These are phyloP conservation scores for Aspergillus neoniger DNA, from an alignment of 2,329 filamentous ascomycete species.

Conservation along the genomic window DNA sequence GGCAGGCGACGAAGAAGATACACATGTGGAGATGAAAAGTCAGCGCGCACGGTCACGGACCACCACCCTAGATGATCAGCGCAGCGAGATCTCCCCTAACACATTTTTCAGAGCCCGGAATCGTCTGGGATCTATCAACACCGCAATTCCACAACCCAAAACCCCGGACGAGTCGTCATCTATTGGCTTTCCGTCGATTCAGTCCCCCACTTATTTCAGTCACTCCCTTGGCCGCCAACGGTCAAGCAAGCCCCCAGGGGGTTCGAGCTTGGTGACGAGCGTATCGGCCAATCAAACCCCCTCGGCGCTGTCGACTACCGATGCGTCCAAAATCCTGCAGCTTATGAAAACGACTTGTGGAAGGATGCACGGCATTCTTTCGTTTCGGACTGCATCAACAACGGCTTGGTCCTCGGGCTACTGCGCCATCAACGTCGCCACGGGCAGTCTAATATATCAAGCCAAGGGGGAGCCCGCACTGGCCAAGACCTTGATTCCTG, in stretches of 20 bases:
- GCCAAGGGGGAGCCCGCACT: constrained; percentile 52
- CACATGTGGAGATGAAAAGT: constrained; percentile 32
- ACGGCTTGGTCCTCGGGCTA: constrained; percentile 53
- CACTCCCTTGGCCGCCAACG: constrained; percentile 38
- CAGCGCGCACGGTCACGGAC: constrained; percentile 44
- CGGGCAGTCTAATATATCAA: constrained; percentile 53
- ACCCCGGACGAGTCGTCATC: constrained; percentile 45
- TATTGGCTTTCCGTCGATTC: constrained; percentile 53
- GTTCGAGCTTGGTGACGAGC: constrained; percentile 28
- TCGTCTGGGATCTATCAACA: constrained; percentile 45
- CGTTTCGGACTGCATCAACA: constrained; percentile 47
- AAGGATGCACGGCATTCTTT: constrained; percentile 56
- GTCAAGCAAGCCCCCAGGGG: constrained; percentile 35
- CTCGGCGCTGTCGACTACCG: constrained; percentile 45
- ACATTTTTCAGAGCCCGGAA: constrained; percentile 37
- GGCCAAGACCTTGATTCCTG: constrained; percentile 52
- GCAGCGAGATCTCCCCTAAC: constrained; percentile 39
- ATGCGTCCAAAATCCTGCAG: constrained; percentile 51
- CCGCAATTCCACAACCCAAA: constrained; percentile 37
- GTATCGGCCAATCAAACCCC: constrained; percentile 29
- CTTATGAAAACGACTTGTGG: constrained; percentile 56
- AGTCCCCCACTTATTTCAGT: constrained; percentile 41
- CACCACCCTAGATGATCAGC: constrained; percentile 46
- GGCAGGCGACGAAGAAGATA: constrained; percentile 37
- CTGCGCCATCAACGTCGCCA: constrained; percentile 54